Evolutionary conservation across 2,329 filamentous ascomycete genomes (phyloP).

Genomic region (Cladosporium austrohemisphaericum): DNA sequence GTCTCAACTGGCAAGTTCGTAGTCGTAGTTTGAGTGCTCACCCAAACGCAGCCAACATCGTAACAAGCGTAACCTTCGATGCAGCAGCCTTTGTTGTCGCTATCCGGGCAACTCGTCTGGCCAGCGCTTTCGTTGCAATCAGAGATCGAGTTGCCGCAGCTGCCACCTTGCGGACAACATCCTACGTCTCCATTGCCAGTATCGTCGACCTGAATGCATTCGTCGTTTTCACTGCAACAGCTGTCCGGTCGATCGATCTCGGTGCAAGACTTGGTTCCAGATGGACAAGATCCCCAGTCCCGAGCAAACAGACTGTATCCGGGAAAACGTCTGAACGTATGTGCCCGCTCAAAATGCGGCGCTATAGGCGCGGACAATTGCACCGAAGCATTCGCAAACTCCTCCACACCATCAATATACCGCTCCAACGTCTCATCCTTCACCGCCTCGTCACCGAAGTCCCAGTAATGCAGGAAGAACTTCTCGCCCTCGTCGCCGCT

Average conservation of each 20-base stretch:
- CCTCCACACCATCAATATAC: neutral
- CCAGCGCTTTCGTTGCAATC: conserved; percentile 55
- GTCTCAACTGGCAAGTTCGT: conserved; percentile 22
- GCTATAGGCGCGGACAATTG: conserved; percentile 13
- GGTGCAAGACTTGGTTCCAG: conserved; percentile 62
- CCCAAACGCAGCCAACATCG: conserved; percentile 63
- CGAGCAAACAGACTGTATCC: conserved; percentile 46
- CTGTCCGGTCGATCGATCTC: conserved; percentile 64
- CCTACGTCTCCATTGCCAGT: conserved; percentile 62
- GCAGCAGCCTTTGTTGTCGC: conserved; percentile 71
- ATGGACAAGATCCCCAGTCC: conserved; percentile 60
- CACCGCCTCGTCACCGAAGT: conserved; percentile 35
- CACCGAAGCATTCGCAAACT: conserved; percentile 4
- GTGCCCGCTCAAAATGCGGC: conserved; percentile 9
- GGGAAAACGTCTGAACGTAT: conserved; percentile 16
- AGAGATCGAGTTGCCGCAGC: conserved; percentile 61
- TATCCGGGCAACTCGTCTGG: conserved; percentile 61
- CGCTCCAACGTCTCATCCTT: conserved; percentile 4
- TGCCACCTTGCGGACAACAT: conserved; percentile 66
- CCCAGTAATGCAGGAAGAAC: conserved; percentile 66
- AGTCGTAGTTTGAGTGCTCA: conserved; percentile 28
- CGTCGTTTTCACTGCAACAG: conserved; percentile 66
- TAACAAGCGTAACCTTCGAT: conserved; percentile 67
- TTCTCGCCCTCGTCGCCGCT: conserved; percentile 67
- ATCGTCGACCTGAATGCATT: conserved; percentile 62